Conservation (phyloP, 495 filamentous ascomycete genomes). For the Aspergillus saccharolyticus region DNA sequence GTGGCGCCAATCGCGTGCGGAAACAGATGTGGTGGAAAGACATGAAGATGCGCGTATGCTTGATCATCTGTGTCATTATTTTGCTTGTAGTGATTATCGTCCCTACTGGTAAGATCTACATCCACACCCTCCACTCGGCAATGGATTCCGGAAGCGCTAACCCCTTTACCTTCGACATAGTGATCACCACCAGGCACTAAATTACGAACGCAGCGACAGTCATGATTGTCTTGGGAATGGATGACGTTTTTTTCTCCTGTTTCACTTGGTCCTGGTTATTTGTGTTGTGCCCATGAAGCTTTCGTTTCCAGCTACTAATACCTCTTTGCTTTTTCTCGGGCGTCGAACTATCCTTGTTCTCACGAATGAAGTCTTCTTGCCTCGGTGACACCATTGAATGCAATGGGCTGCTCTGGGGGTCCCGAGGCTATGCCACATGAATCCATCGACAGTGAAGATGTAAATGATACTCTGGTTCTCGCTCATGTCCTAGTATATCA, state of each 20-base stretch:
- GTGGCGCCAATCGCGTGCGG: conserved; percentile 89
- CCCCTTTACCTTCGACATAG: conserved; percentile 12
- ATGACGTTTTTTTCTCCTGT: conserved; percentile 19
- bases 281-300: conserved; percentile 32
- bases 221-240: conserved; percentile 31
- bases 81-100: conserved; percentile 90
- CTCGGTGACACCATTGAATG: conserved; percentile 29
- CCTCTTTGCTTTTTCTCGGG: conserved; percentile 38
- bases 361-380: conserved; percentile 40
- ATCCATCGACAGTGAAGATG: conserved; percentile 37
- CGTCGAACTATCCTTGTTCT: conserved; percentile 31
- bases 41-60: conserved; percentile 99
- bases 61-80: conserved; percentile 82
- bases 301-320: conserved; percentile 42
- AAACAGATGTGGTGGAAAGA: conserved; percentile 97
- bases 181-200: conserved; percentile 32
- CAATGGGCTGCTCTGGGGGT: conserved; percentile 25
- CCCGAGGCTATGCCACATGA: conserved; percentile 24
- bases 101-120: conserved; percentile 60
- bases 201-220: conserved; percentile 20
- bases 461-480: conserved; percentile 45
- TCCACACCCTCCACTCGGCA: conserved; percentile 2
- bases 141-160: conserved; percentile 16
- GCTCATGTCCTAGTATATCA: conserved; percentile 35
- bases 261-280: conserved; percentile 26